These are phyloP conservation scores for Paraphoma chrysanthemicola DNA, from an alignment of 2,329 filamentous ascomycete genomes.

Conservation along the genomic window DNA sequence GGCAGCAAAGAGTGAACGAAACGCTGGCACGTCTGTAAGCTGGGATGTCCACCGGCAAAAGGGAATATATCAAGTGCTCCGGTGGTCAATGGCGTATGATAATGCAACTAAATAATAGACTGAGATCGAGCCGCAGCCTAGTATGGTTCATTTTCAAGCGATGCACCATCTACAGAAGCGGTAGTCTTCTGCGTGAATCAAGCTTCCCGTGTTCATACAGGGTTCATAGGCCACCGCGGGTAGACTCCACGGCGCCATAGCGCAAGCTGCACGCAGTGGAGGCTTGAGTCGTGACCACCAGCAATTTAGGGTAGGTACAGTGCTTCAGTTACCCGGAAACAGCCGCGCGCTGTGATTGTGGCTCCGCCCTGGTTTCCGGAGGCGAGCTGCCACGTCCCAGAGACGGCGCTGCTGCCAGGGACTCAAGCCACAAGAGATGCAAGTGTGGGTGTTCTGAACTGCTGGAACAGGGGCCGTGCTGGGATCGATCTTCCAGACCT, in stretches of 20 bases:
- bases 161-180: slow-evolving; percentile 34
- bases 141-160: slow-evolving; percentile 22
- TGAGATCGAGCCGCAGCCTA: slow-evolving; percentile 38
- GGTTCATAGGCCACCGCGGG: slow-evolving; percentile 26
- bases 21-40: slow-evolving; percentile 11
- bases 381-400: slow-evolving; percentile 20
- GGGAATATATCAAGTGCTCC: slow-evolving; percentile 38
- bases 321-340: slow-evolving; percentile 30
- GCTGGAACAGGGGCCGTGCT: slow-evolving; percentile 27
- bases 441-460: slow-evolving; percentile 21
- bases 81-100: slow-evolving; percentile 34
- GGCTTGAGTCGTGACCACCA: slow-evolving; percentile 35
- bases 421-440: slow-evolving; percentile 24
- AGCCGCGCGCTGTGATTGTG: slow-evolving; percentile 29
- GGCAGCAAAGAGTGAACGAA: slow-evolving; percentile 15
- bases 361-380: slow-evolving; percentile 28
- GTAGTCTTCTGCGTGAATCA: slow-evolving; percentile 37
- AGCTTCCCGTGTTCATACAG: slow-evolving; percentile 33
- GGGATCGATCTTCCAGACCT: slow-evolving; percentile 33
- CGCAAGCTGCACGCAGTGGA: slow-evolving; percentile 19
- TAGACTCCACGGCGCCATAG: slow-evolving; percentile 20
- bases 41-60: slow-evolving; percentile 24
- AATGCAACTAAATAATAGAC: slow-evolving; percentile 38
- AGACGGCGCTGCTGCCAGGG: slow-evolving; percentile 21
- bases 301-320: slow-evolving; percentile 34